Conservation (phyloP, 2,329 filamentous ascomycete genomes). For the Scedosporium aurantiacum region DNA sequence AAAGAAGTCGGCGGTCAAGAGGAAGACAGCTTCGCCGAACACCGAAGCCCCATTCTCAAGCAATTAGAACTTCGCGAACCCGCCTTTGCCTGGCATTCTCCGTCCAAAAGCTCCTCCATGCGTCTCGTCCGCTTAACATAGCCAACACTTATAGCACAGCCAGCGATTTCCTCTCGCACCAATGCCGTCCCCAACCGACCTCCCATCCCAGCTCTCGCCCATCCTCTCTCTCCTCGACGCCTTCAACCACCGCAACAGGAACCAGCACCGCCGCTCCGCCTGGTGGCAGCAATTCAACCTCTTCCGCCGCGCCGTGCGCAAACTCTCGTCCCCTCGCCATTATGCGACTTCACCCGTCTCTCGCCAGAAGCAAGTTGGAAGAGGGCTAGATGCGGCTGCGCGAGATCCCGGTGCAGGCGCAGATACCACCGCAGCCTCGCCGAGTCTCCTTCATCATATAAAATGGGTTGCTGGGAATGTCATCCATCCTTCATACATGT, state of each 20-base stretch:
- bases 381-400: background rate
- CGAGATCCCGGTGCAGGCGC: background rate
- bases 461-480: slow-evolving; percentile 19
- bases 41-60: no score
- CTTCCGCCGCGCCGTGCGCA: slow-evolving; percentile 54
- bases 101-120: no score
- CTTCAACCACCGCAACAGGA: slow-evolving; percentile 75
- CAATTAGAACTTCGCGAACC: no score
- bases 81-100: no score
- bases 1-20: no score
- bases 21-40: no score
- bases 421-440: background rate
- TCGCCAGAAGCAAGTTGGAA: background rate
- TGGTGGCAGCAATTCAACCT: slow-evolving; percentile 72
- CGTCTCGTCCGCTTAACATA: no score
- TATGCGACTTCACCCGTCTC: slow-evolving; percentile 11
- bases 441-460: slow-evolving; percentile 10
- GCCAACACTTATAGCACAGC: no score
- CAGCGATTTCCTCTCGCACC: background rate
- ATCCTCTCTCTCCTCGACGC: slow-evolving; percentile 52
- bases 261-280: slow-evolving; percentile 70
- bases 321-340: slow-evolving; percentile 32
- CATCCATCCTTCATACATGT: slow-evolving; percentile 25
- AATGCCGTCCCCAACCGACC: background rate
- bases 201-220: slow-evolving; percentile 20